These are phyloP conservation scores for Blastobotrys indianensis DNA, from an alignment of 1,139 yeast genomes.

Conservation along the genomic window DNA sequence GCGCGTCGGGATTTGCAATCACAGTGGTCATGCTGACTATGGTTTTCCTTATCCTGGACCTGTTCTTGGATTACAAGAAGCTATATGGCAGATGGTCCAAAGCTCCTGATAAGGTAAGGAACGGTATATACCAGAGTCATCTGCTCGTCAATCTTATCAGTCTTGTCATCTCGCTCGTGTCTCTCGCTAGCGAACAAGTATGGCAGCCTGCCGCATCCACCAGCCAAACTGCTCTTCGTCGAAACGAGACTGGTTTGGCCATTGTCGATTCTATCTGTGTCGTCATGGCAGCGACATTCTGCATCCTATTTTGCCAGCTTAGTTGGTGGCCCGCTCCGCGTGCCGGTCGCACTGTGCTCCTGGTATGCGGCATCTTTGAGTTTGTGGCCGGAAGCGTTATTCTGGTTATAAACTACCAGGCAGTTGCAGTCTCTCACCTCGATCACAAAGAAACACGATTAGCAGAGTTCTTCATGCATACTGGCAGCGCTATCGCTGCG, in stretches of 20 bases:
- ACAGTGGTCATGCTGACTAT: background rate
- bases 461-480: conserved; percentile 19
- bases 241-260: conserved; percentile 4
- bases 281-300: conserved; percentile 16
- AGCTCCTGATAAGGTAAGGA: background rate
- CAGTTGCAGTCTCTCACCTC: background rate
- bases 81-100: background rate
- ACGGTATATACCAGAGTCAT: background rate
- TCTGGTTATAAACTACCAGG: conserved; percentile 15
- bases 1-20: background rate
- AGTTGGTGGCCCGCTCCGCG: conserved; percentile 24
- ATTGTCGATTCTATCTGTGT: conserved; percentile 15
- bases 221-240: no score
- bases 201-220: no score
- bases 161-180: background rate
- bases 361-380: conserved; percentile 24
- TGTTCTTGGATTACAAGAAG: background rate
- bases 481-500: conserved; percentile 20
- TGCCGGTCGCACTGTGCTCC: conserved; percentile 24
- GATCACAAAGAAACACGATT: background rate
- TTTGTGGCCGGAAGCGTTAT: conserved; percentile 21
- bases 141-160: background rate
- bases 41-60: background rate
- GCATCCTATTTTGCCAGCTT: conserved; percentile 17
- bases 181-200: no score